Evolutionary conservation across 306 rosid species (phyloP), one percentile per base, ranked within the genome.

Genomic region (Arachis hypogaea): DNA sequence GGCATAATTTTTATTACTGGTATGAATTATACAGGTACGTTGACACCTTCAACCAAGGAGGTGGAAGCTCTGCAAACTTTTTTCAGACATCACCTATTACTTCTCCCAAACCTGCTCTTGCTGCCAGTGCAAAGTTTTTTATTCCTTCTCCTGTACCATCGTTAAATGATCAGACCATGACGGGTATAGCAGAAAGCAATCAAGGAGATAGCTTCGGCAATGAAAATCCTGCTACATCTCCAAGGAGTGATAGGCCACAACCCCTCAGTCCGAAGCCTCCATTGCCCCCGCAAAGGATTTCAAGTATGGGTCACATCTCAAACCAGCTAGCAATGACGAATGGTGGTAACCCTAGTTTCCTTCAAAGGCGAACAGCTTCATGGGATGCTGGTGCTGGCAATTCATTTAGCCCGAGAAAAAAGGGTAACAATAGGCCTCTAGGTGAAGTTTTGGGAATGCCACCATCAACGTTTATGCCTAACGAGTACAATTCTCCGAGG

Each of bases 31-130:
- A 73, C 85, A 93, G 98, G 89, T 93, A 93, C 52, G 97, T 93
- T 42, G 98, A 93, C 83, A 93, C 97, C 72, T 93, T 93, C 85
- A 93, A 93, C 90, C 90, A 81, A 82, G 89, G 93, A 11, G 85
- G 82, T 60, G 96, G 92, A 82, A 84, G 60, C 61, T 78, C 93
- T 5, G 76, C 87, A 51, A 89, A 87, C 71, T 78, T 77, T 73
- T 93, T 87, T 69, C 93, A 86, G 55, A 81, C 97, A 12, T 90
- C 92, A 16, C 62, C 96, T 55, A 67, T 82, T 63, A 77, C 92
- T 43, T 84, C 92, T 42, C 80, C 84, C 36, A 91, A 91, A 78
- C 92, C 96, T 11, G 81, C 55, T 71, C 68, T 77, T 55, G 75
- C 90, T 77, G 81, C 88, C 45, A 90, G 78, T 82, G 84, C 98